Conservation (phyloP, 495 filamentous ascomycete genomes). For the Pyronema omphalodes region DNA sequence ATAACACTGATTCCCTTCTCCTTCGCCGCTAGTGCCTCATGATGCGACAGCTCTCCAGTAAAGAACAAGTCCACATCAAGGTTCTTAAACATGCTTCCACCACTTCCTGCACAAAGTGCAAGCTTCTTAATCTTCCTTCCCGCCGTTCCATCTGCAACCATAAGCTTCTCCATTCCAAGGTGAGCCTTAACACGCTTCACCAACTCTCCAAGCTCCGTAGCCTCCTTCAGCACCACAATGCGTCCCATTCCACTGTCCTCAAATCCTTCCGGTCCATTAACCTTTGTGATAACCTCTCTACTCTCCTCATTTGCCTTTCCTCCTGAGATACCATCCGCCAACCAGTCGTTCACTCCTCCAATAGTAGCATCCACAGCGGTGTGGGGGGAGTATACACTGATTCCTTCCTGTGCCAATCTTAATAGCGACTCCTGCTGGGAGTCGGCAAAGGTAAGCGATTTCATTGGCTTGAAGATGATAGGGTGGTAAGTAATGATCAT, state of each 20-base stretch:
- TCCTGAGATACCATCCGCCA: conserved; percentile 66
- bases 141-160: conserved; percentile 8
- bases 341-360: conserved; percentile 84
- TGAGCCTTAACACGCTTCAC: conserved; percentile 17
- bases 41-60: conserved; percentile 85
- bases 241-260: conserved; percentile 20
- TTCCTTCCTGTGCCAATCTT: conserved; percentile 62
- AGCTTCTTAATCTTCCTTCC: conserved; percentile 12
- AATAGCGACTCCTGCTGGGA: conserved; percentile 73
- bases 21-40: conserved; percentile 67
- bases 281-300: conserved; percentile 23
- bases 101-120: conserved; percentile 66
- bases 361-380: conserved; percentile 82
- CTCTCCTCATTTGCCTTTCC: conserved; percentile 27
- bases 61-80: conserved; percentile 58
- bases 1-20: conserved; percentile 79
- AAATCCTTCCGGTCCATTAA: conserved; percentile 15
- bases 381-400: conserved; percentile 65
- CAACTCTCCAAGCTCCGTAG: conserved; percentile 1
- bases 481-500: conserved; percentile 85
- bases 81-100: conserved; percentile 51
- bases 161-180: conserved; percentile 14
- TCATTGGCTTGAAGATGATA: conserved; percentile 84
- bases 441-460: conserved; percentile 66
- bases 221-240: conserved; percentile 8